Conservation (phyloP, 306 rosid genomes). For the Canavalia ensiformis region DNA sequence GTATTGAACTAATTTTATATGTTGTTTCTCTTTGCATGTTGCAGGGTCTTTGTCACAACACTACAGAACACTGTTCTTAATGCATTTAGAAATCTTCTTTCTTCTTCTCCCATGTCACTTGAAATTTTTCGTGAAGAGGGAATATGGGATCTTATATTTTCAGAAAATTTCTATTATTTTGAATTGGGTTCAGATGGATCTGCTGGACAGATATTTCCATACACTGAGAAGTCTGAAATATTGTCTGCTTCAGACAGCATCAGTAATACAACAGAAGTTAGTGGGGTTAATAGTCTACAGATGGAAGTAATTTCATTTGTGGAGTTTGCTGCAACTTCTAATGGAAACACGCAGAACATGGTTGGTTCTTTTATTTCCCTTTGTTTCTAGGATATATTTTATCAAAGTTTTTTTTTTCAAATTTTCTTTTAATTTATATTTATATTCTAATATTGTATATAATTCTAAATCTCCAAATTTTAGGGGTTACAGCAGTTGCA, state of each 20-base stretch:
- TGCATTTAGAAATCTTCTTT: conserved; percentile 77
- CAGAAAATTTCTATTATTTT: conserved; percentile 87
- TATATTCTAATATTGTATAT: not conserved
- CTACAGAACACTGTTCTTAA: conserved; percentile 76
- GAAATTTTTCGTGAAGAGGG: conserved; percentile 82
- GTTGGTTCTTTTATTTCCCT: conserved; percentile 55
- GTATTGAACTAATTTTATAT: conserved; percentile 36
- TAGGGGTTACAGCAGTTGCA: not conserved
- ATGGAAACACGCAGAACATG: conserved; percentile 73
- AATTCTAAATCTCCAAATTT: not conserved
- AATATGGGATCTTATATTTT: conserved; percentile 93
- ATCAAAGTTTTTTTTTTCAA: conserved; percentile 11
- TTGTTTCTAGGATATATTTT: conserved; percentile 20
- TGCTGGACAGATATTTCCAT: conserved; percentile 54
- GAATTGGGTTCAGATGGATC: conserved; percentile 64
- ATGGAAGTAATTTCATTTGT: conserved; percentile 82
- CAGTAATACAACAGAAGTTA: conserved; percentile 53
- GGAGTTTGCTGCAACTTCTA: conserved; percentile 83
- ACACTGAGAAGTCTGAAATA: conserved; percentile 56
- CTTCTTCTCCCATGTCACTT: conserved; percentile 69
- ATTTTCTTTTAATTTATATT: conserved; percentile 9
- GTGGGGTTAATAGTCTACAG: conserved; percentile 74
- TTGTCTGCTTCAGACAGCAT: conserved; percentile 58
- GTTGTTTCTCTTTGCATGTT: conserved; percentile 48
- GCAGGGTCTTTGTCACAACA: conserved; percentile 76